Base-by-base conservation (phyloP, 257 asterid genomes). In the Striga asiatica region DNA sequence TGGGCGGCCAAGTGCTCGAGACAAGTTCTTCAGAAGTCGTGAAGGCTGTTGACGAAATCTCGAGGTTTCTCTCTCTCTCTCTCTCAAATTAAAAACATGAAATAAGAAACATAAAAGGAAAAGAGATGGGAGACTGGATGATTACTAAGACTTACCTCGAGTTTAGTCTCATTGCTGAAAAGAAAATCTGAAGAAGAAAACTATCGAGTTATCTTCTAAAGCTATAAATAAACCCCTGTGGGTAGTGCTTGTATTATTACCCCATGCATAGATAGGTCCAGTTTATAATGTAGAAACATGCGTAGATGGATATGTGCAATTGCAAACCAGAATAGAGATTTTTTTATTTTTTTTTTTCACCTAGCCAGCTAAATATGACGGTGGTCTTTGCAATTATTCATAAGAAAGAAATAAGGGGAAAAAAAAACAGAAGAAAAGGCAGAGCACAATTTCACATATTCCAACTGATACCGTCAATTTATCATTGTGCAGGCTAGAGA, bases 1-100 rank as follows among this genome's bases (percentile, higher is more conserved):
- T 86, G 71, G 98, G 95, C 29, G 98, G 98, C 62, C 96, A 91
- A 75, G 98, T 91, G 62, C 81, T 91, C 16, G 98, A 87, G 70
- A 91, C 98, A 4, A 91, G 75, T 64, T 71, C 87, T 56, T 70
- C 88, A 7, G 94, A 84, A 72, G 78, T 87, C 17, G 82, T 83
- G 34, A 82, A 71, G 77, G 87, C 89, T 2, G 94, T 80, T 48
- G 92, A 84, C 59, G 94, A 82, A 72, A 81, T 83, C 65, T 79
- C 91, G 13, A 87, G 71, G 95, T 63, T 37, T 19, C 62, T 38
- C 65, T 54, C 53, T 56, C 55, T 21, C 57, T 58, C 59, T n/a
- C 65, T 54, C 61, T 19, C 35, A 2, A 38, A 38, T 1, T 11
- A 8, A 1, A 38, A 10, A 35, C 13, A 11, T 8, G 12, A n/a